Conservation (phyloP, 805 yeast species). For the Pichia ethanolica region DNA sequence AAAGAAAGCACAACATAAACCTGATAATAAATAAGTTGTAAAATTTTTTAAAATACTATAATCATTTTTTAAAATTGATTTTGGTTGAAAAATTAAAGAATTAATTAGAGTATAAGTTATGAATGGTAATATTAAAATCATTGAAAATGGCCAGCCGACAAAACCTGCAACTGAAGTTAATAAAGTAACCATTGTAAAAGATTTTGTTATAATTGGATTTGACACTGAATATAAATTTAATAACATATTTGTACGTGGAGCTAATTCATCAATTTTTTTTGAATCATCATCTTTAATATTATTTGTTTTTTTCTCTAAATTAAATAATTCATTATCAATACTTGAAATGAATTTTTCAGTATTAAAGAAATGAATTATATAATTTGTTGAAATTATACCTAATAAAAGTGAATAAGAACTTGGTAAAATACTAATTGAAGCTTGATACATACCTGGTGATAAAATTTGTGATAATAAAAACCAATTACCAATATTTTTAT, state of each 20-base stretch:
- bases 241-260: slow-evolving; percentile 11
- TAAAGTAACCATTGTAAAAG: slow-evolving; percentile 28
- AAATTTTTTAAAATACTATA: slow-evolving; percentile 8
- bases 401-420: slow-evolving; percentile 67
- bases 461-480: slow-evolving; percentile 55
- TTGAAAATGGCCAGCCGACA: slow-evolving; percentile 87
- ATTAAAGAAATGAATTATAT: slow-evolving; percentile 30
- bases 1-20: slow-evolving; percentile 12
- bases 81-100: slow-evolving; percentile 4
- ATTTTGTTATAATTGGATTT: slow-evolving; percentile 15
- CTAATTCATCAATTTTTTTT: slow-evolving; percentile 14
- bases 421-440: slow-evolving; percentile 79
- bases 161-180: slow-evolving; percentile 62
- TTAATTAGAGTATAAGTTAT: slow-evolving; percentile 30
- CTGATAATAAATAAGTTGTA: slow-evolving; percentile 13
- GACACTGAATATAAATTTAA: slow-evolving; percentile 9
- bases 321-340: slow-evolving; percentile 14
- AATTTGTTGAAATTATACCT: slow-evolving; percentile 37
- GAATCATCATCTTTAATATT: slow-evolving; percentile 11
- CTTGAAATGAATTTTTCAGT: slow-evolving; percentile 16
- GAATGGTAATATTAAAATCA: slow-evolving; percentile 58
- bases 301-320: slow-evolving; percentile 10
- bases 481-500: slow-evolving; percentile 41
- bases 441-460: slow-evolving; percentile 83
- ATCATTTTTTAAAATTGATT: slow-evolving; percentile 7